These are phyloP conservation scores for Diaporthe aspalathi DNA, from an alignment of 2,329 filamentous ascomycete genomes.

Conservation along the genomic window DNA sequence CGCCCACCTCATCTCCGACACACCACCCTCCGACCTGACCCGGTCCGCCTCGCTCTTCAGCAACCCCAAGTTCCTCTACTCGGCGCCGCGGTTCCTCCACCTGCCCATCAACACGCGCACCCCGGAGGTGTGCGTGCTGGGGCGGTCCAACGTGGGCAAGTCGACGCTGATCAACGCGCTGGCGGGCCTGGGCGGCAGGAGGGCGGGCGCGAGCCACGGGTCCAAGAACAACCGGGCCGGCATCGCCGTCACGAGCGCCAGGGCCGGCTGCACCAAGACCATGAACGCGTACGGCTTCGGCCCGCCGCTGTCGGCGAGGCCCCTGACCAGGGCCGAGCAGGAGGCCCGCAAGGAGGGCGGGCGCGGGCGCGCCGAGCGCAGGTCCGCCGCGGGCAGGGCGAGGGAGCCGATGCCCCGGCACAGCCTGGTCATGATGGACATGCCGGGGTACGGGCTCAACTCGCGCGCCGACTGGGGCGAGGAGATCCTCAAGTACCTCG, in stretches of 20 bases:
- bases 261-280: slow-evolving; percentile 64
- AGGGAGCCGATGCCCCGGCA: slow-evolving; percentile 56
- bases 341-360: slow-evolving; percentile 33
- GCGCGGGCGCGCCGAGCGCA: slow-evolving; percentile 41
- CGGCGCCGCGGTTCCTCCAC: slow-evolving; percentile 59
- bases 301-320: slow-evolving; percentile 48
- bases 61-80: slow-evolving; percentile 58
- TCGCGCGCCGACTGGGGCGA: slow-evolving; percentile 61
- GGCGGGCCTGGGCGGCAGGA: slow-evolving; percentile 57
- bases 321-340: slow-evolving; percentile 29
- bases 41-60: slow-evolving; percentile 46
- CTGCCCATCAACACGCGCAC: slow-evolving; percentile 63
- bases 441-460: slow-evolving; percentile 52
- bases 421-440: slow-evolving; percentile 58
- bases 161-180: slow-evolving; percentile 89
- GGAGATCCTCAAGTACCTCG: slow-evolving; percentile 64
- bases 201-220: slow-evolving; percentile 46
- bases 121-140: slow-evolving; percentile 79
- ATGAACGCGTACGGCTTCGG: slow-evolving; percentile 70
- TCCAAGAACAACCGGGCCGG: slow-evolving; percentile 56
- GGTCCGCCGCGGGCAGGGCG: slow-evolving; percentile 29
- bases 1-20: slow-evolving; percentile 40
- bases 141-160: slow-evolving; percentile 91
- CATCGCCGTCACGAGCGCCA: slow-evolving; percentile 61
- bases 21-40: slow-evolving; percentile 39